Base-by-base conservation (phyloP, 768 basidiomycete species). In the Piloderma croceum region DNA sequence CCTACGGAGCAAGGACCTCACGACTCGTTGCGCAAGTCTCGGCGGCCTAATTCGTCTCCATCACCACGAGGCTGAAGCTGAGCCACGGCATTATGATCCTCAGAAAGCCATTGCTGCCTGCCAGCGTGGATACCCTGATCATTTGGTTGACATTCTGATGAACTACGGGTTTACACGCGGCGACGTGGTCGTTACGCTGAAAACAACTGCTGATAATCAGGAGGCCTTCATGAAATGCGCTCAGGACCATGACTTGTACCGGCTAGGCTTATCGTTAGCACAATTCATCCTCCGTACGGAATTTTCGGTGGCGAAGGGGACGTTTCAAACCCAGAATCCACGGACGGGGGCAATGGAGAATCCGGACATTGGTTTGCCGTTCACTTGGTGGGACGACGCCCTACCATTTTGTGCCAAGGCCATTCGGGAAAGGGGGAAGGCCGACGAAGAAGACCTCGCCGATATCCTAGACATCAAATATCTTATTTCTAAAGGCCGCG, bases 381-480 rank as follows among this genome's bases (percentile, higher is more conserved):
- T 84, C 60, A 69, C 44, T 20, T 66, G 65, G 59, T 85, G 74
- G 73, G 49, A 61, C 6, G 80, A 83, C 46, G 61, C 79, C 1
- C 59, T 84, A 5, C 79, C 81, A 4, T 59, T 67, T 15, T 79
- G 79, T 50, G 79, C 81, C 7, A 64, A 63, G 20, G 79, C 72
- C 20, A 70, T 83, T 27, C 71, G 78, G 7, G 60, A 52, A 24
- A 62, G 58, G 39, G 66, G 64, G n/a, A 58, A 55, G 10, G 52
- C 66, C 0, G 49, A 49, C 5, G 74, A 81, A 40, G 54, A 42
- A 17, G 77, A 82, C 52, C 48, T 65, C 11, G 81, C 81, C 0
- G 79, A 83, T 51, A 76, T 83, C 45, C 55, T 84, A 22, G 79
- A 83, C 23, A 72, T 81, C 61, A 82, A 83, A 52, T 76, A 58